Evolutionary conservation across 2,329 filamentous ascomycete genomes (phyloP), one percentile per base, ranked within the genome.

Genomic region (Fusarium anthophilum): DNA sequence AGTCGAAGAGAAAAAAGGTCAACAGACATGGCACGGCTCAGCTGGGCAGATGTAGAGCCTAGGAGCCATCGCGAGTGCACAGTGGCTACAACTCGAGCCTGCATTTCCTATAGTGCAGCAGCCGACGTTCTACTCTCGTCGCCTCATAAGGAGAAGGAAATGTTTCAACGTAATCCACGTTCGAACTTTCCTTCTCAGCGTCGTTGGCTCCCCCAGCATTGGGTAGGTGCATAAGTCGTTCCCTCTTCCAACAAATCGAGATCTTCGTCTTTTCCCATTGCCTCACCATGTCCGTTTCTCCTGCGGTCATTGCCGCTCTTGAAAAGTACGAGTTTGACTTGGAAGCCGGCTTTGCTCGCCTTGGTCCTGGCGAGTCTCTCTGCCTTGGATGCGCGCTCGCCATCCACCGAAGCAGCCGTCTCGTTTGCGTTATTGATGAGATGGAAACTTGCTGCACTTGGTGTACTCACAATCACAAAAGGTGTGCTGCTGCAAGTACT

Each of bases 401-500:
- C 8, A 13, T 22, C 8, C 8, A 48, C 26, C 3, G 26, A 22
- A 3, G 14, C 2, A 30, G 15, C 8, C 20, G 45, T 11, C 20
- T 48, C 5, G 26, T 30, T 48, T 22, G 45, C 13, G 26, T 15
- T 5, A 6, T 48, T 6, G 45, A 48, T 15, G 20, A 22, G 8
- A 30, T 0, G 0, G 20, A 30, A 13, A 30, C 45, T 32, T 48
- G 45, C 13, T 22, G 45, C 9, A 22, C 45, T 22, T 11, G 4
- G 6, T 22, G 8, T 28, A 0, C 6, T 2, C 26, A 30, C 10
- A 30, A 30, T 20, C 26, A 30, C 5, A 48, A 22, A 0, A 15
- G 11, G 0, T 22, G 45, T 0, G 11, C 20, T 0, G 26, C 13
- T 1, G 2, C 22, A 1, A 22, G 45, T 48, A 22, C 17, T 22